These are phyloP conservation scores for Ilyonectria robusta DNA, from an alignment of 2,329 filamentous ascomycete genomes.

Conservation along the genomic window DNA sequence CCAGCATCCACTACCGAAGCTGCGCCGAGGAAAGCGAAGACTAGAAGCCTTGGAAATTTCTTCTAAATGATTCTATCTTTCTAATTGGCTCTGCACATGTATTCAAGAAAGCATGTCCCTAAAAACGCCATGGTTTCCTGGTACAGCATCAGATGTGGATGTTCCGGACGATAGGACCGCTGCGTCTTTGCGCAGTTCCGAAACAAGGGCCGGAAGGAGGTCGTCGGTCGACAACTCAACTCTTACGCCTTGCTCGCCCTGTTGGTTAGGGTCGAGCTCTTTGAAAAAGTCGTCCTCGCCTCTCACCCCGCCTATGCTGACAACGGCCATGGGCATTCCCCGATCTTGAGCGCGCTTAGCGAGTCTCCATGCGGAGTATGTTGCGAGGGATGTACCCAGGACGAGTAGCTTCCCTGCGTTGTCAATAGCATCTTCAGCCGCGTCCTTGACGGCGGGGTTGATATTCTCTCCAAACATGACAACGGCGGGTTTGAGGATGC, in stretches of 20 bases:
- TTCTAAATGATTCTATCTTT: conserved; percentile 57
- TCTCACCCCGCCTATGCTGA: conserved; percentile 89
- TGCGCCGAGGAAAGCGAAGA: conserved; percentile 45
- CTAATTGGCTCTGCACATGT: conserved; percentile 37
- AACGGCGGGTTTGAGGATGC: conserved; percentile 92
- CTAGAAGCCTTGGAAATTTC: conserved; percentile 61
- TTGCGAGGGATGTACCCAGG: conserved; percentile 91
- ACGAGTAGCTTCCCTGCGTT: conserved; percentile 81
- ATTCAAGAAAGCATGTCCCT: conserved; percentile 73
- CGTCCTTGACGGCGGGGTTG: conserved; percentile 74
- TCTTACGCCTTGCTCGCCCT: conserved; percentile 67
- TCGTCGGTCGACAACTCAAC: conserved; percentile 71
- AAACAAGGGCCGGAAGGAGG: conserved; percentile 70
- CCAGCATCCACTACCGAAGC: conserved; percentile 37
- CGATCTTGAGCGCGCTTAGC: conserved; percentile 86
- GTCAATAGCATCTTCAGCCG: conserved; percentile 86
- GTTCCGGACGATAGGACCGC: conserved; percentile 20
- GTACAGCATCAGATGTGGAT: conserved; percentile 30
- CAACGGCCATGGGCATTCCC: conserved; percentile 86
- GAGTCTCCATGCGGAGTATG: conserved; percentile 94
- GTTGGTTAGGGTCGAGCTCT: conserved; percentile 66
- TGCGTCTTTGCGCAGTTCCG: conserved; percentile 59
- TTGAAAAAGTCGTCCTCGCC: conserved; percentile 82
- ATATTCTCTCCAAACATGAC: conserved; percentile 98
- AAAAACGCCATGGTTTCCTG: conserved; percentile 58